Base-by-base conservation (phyloP, 2,329 filamentous ascomycete genomes). In the Aureobasidium sp. region DNA sequence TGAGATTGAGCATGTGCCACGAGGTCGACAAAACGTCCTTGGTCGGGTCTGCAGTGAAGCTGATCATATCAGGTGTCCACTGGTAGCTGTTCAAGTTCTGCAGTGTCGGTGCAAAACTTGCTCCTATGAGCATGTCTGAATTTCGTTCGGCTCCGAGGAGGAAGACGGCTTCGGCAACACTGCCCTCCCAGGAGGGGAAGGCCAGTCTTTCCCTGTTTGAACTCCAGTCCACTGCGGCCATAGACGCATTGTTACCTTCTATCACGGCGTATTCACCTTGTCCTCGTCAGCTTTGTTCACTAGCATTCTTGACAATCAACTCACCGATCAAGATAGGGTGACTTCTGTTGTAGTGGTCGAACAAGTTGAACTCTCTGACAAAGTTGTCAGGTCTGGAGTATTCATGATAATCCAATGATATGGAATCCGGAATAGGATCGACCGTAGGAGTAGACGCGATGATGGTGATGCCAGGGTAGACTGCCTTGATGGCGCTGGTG, bases 111-210 rank as follows among this genome's bases (percentile, higher is more conserved):
- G 64, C 64, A n/a, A n/a, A n/a, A n/a, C n/a, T n/a, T n/a, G 79
- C 78, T 3, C 80, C 81, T 1, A 78, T 77, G 42, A 86, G 77
- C 17, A 79, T 76, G 67, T 86, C 82, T 2, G 78, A 76, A 70
- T 87, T 87, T 57, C 85, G 78, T 76, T 88, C 85, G 5, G 63
- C 61, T 17, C 84, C 82, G 64, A 87, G 78, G 20, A 87, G 74
- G 61, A 81, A 84, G 8, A 88, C 78, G n/a, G 83, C 84, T 69
- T 88, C 85, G 14, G 80, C 80, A 6, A 88, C 82, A 11, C 80
- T 77, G 25, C 83, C 84, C 53, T 82, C 80, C 83, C 66, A 68
- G 57, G 62, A 67, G 5, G 67, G 68, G 55, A 65, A 68, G 3
- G 55, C 44, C 36, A 53, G 41, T 36, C 64, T 42, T 8, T 31